Conservation (phyloP, 371 early-diverging fungal genomes). For the Mucor plumbeus region DNA sequence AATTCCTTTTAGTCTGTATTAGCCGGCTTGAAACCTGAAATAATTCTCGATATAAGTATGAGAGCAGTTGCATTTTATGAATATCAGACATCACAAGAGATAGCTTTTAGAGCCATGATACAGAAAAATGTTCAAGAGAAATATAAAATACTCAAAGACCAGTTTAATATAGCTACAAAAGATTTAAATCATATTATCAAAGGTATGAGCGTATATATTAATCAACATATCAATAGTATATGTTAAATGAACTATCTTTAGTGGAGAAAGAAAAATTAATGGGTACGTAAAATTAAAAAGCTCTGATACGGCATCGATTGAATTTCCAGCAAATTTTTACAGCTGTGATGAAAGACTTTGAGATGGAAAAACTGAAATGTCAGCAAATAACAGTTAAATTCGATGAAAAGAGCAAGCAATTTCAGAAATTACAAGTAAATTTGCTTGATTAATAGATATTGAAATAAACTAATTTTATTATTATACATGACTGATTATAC, state of each 20-base stretch:
- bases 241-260: background rate
- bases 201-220: slow-evolving; percentile 37
- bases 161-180: slow-evolving; percentile 37
- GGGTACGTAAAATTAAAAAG: slow-evolving; percentile 19
- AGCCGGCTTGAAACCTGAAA: slow-evolving; percentile 75
- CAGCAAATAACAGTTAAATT: slow-evolving; percentile 59
- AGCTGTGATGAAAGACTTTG: slow-evolving; percentile 54
- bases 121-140: slow-evolving; percentile 62
- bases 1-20: slow-evolving; percentile 59
- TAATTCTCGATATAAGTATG: slow-evolving; percentile 77
- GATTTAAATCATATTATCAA: slow-evolving; percentile 61
- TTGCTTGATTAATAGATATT: background rate
- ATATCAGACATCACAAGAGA: slow-evolving; percentile 77
- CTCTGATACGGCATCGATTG: background rate
- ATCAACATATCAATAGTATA: no score
- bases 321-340: background rate
- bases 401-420: slow-evolving; percentile 70
- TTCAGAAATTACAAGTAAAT: slow-evolving; percentile 68
- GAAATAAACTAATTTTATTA: background rate
- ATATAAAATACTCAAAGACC: slow-evolving; percentile 49
- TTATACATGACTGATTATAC: background rate
- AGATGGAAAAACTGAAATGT: slow-evolving; percentile 57
- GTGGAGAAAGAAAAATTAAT: slow-evolving; percentile 27
- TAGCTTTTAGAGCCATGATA: slow-evolving; percentile 60
- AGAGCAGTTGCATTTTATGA: slow-evolving; percentile 79